These are phyloP conservation scores for Capronia americana DNA, from an alignment of 2,329 filamentous ascomycete genomes.

Conservation along the genomic window DNA sequence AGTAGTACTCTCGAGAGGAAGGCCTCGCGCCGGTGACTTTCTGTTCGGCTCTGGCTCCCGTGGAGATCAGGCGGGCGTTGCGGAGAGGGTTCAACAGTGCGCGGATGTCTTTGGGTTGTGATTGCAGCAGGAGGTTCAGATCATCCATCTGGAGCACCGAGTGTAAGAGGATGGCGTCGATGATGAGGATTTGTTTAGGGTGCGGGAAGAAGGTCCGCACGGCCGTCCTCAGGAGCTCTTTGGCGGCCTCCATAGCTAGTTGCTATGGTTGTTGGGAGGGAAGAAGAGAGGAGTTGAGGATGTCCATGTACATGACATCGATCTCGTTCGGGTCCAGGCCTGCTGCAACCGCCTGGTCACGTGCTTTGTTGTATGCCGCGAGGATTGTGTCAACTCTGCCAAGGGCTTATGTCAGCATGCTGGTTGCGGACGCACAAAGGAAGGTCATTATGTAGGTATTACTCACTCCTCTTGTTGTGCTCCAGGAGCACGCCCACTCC, in stretches of 20 bases:
- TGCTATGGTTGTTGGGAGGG: neutral
- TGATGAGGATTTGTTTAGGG: slow-evolving; percentile 74
- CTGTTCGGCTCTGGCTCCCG: slow-evolving; percentile 75
- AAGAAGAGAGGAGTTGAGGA: neutral
- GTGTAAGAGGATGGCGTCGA: slow-evolving; percentile 79
- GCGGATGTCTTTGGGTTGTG: slow-evolving; percentile 90
- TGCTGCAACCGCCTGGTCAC: slow-evolving; percentile 1
- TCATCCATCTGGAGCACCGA: slow-evolving; percentile 84
- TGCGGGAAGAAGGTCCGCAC: slow-evolving; percentile 86
- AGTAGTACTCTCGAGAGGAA: slow-evolving; percentile 91
- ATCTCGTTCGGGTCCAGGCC: slow-evolving; percentile 4
- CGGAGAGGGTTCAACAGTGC: slow-evolving; percentile 84
- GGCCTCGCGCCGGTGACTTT: slow-evolving; percentile 82
- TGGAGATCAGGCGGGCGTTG: slow-evolving; percentile 80
- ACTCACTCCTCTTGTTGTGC: slow-evolving; percentile 6
- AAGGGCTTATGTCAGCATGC: neutral
- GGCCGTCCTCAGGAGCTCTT: slow-evolving; percentile 83
- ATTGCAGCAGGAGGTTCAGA: slow-evolving; percentile 81
- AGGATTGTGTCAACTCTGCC: neutral
- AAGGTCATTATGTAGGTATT: neutral
- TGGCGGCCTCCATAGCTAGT: slow-evolving; percentile 66
- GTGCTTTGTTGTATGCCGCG: slow-evolving; percentile 2
- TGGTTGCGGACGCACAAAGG: neutral
- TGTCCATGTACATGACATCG: neutral
- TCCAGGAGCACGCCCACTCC: neutral